A percentile compares a stretch with the other conserved stretches of the same genome.
Evolutionary conservation across 495 filamentous ascomycete genomes (phyloP).

Genomic region (Penicillium bovifimosum): DNA sequence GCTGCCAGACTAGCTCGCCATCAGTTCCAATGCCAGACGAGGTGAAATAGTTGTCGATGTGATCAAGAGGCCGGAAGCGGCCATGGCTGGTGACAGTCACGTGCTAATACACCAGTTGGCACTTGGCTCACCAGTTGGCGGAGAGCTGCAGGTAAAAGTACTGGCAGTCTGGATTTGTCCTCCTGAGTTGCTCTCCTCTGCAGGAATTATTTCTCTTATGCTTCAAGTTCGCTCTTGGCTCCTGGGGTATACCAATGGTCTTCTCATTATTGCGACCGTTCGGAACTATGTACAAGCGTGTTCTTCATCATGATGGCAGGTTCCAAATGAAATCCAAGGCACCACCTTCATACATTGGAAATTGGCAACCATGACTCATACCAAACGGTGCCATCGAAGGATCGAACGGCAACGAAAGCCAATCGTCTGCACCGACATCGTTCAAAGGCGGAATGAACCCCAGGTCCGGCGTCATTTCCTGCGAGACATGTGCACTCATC

Average conservation of each 20-base stretch:
- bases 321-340: conserved; percentile 50
- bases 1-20: no score
- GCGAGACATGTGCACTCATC: conserved; percentile 20
- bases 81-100: no score
- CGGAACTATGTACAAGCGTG: background rate
- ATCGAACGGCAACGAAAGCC: conserved; percentile 50
- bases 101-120: no score
- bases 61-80: no score
- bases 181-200: background rate
- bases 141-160: background rate
- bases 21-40: no score
- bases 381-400: conserved; percentile 52
- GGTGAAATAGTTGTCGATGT: no score
- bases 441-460: conserved; percentile 32
- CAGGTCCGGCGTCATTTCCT: conserved; percentile 29
- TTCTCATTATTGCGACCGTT: background rate
- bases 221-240: no score
- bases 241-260: background rate
- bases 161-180: no score
- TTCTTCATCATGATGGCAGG: conserved; percentile 30
- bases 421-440: conserved; percentile 43
- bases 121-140: no score
- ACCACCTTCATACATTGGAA: conserved; percentile 47
- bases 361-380: conserved; percentile 37
- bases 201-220: background rate